Conservation (phyloP, 1,284 basidiomycete genomes). For the Irpex sp. region DNA sequence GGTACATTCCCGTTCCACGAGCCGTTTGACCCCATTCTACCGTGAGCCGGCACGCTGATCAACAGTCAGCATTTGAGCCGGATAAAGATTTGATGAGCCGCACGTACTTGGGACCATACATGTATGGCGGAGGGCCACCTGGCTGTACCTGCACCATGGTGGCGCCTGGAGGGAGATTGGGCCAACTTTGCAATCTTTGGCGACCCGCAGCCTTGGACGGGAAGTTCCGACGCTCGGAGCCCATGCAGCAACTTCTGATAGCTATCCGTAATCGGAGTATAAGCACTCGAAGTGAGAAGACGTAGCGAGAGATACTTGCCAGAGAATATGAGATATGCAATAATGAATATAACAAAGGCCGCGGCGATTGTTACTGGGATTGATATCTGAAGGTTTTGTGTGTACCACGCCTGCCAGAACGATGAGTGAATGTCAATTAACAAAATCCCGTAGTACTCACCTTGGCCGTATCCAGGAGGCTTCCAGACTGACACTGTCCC, state of each 20-base stretch:
- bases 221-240: background rate
- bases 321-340: conserved; percentile 40
- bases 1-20: background rate
- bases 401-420: conserved; percentile 58
- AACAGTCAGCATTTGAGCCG: background rate
- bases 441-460: conserved; percentile 28
- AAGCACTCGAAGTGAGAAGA: background rate
- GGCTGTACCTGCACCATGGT: conserved; percentile 1
- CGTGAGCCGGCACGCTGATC: conserved; percentile 5
- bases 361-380: conserved; percentile 79
- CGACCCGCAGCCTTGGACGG: background rate
- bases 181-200: conserved; percentile 7
- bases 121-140: background rate
- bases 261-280: background rate
- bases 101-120: conserved; percentile 11
- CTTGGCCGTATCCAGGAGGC: conserved; percentile 61
- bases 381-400: conserved; percentile 73
- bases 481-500: conserved; percentile 65
- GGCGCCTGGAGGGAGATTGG: background rate
- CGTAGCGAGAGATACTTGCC: conserved; percentile 13
- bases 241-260: conserved; percentile 2
- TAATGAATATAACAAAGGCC: conserved; percentile 55
- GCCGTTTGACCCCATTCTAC: conserved; percentile 9
- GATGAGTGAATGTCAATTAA: background rate
- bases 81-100: background rate